These are phyloP conservation scores for Nymphaea thermarum DNA, from an alignment of 164 flowering plant genomes.

Conservation along the genomic window DNA sequence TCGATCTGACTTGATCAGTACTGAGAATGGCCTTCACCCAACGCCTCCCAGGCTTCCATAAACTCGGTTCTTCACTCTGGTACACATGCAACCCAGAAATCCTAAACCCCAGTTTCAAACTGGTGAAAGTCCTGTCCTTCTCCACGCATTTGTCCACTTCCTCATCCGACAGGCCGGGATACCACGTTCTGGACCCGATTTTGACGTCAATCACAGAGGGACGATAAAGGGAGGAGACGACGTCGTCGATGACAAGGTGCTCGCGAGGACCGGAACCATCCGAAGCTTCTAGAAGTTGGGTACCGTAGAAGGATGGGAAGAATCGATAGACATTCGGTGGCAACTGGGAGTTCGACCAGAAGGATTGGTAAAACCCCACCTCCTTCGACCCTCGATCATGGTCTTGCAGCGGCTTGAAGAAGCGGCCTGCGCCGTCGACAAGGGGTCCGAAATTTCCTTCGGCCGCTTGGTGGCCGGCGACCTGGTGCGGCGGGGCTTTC, in stretches of 20 bases:
- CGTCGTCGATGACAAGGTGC: slow-evolving; percentile 69
- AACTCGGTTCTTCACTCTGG: slow-evolving; percentile 28
- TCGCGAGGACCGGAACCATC: slow-evolving; percentile 61
- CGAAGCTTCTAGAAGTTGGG: slow-evolving; percentile 58
- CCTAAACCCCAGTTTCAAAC: slow-evolving; percentile 54
- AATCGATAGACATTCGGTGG: slow-evolving; percentile 49
- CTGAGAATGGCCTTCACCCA: slow-evolving; percentile 17
- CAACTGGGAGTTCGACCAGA: slow-evolving; percentile 37
- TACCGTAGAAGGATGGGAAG: slow-evolving; percentile 69
- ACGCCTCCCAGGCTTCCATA: slow-evolving; percentile 54
- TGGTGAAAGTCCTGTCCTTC: slow-evolving; percentile 48
- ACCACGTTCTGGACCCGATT: slow-evolving; percentile 91
- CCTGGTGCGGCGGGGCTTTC: slow-evolving; percentile 76
- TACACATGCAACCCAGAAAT: slow-evolving; percentile 57
- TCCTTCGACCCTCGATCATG: slow-evolving; percentile 64
- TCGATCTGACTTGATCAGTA: slow-evolving; percentile 30
- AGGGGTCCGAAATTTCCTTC: slow-evolving; percentile 71
- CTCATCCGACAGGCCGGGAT: slow-evolving; percentile 47
- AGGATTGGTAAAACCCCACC: slow-evolving; percentile 50
- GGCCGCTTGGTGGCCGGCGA: slow-evolving; percentile 78
- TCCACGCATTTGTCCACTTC: slow-evolving; percentile 46
- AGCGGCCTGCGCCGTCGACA: slow-evolving; percentile 69
- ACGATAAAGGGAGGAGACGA: slow-evolving; percentile 17
- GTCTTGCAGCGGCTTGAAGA: slow-evolving; percentile 84
- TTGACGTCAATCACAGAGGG: slow-evolving; percentile 74